These are phyloP conservation scores for Candida albicans DNA, from an alignment of 1,139 yeast genomes.

Conservation along the genomic window DNA sequence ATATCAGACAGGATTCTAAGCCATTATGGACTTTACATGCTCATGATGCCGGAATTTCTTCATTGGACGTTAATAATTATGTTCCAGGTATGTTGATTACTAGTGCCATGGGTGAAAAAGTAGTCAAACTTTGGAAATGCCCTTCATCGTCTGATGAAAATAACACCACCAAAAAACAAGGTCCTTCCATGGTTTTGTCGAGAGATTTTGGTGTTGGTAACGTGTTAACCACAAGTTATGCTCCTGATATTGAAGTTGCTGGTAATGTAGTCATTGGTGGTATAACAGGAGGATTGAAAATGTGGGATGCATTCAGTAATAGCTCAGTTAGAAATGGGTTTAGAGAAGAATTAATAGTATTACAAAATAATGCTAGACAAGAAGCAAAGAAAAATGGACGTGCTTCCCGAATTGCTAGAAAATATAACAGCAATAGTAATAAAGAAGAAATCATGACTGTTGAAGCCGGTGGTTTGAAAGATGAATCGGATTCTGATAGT, in stretches of 20 bases:
- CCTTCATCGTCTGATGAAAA: conserved; percentile 24
- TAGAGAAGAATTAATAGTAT: conserved; percentile 51
- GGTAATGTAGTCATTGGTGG: conserved; percentile 90
- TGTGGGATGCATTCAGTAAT: conserved; percentile 92
- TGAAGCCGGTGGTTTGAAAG: conserved; percentile 58
- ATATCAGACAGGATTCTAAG: conserved; percentile 65
- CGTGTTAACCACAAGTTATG: conserved; percentile 79
- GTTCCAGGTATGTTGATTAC: conserved; percentile 79
- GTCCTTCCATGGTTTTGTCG: conserved; percentile 87
- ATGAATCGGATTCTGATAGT: conserved; percentile 57
- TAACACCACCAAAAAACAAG: conserved; percentile 32
- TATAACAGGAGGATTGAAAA: conserved; percentile 75
- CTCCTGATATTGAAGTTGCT: conserved; percentile 83
- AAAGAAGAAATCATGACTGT: conserved; percentile 57
- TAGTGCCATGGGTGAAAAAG: conserved; percentile 89
- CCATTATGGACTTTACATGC: conserved; percentile 97
- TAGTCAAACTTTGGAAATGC: conserved; percentile 85
- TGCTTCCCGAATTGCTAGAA: conserved; percentile 73
- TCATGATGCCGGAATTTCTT: conserved; percentile 90
- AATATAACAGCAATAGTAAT: conserved; percentile 50
- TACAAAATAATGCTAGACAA: conserved; percentile 57
- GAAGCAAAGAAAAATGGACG: conserved; percentile 56
- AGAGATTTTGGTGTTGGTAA: conserved; percentile 96
- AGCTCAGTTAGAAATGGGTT: conserved; percentile 72
- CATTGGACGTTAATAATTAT: conserved; percentile 67